Conservation (phyloP, 2,329 filamentous ascomycete genomes). For the Mycosphaerella arachidis region DNA sequence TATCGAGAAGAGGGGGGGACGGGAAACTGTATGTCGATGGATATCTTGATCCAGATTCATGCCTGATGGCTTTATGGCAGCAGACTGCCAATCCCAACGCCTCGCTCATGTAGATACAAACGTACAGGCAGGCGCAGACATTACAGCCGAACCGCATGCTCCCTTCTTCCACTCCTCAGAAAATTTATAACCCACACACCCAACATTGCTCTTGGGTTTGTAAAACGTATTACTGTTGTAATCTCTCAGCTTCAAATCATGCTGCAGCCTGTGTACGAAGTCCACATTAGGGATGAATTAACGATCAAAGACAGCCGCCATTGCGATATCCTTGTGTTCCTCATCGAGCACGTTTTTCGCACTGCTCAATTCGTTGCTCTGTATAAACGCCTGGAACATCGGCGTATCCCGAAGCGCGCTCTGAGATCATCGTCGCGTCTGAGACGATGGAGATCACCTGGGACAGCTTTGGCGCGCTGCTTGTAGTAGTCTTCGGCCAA, state of each 20-base stretch:
- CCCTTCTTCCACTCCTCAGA: conserved; percentile 7
- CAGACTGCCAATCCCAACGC: not conserved
- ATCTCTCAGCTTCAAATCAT: conserved; percentile 38
- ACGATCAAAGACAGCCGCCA: conserved; percentile 46
- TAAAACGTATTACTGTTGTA: conserved; percentile 47
- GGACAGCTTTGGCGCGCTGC: conserved; percentile 25
- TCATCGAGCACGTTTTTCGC: conserved; percentile 31
- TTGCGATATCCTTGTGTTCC: conserved; percentile 37
- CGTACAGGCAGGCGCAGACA: not conserved
- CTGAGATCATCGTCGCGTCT: conserved; percentile 34
- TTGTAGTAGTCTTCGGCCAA: conserved; percentile 35
- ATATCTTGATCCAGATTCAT: not conserved
- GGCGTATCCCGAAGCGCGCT: conserved; percentile 21
- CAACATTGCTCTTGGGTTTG: conserved; percentile 33
- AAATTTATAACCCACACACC: conserved; percentile 35
- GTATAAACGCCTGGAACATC: conserved; percentile 31
- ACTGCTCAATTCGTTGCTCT: conserved; percentile 40
- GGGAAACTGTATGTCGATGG: not conserved
- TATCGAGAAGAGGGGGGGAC: not conserved
- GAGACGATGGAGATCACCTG: conserved; percentile 31
- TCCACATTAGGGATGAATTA: conserved; percentile 48
- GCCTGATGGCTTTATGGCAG: not conserved
- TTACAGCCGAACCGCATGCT: not conserved
- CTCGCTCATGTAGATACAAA: not conserved
- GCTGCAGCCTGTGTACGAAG: conserved; percentile 42